Base-by-base conservation (phyloP, 352 stramenopile genomes). In the Phytopythium cucurbitacearum region DNA sequence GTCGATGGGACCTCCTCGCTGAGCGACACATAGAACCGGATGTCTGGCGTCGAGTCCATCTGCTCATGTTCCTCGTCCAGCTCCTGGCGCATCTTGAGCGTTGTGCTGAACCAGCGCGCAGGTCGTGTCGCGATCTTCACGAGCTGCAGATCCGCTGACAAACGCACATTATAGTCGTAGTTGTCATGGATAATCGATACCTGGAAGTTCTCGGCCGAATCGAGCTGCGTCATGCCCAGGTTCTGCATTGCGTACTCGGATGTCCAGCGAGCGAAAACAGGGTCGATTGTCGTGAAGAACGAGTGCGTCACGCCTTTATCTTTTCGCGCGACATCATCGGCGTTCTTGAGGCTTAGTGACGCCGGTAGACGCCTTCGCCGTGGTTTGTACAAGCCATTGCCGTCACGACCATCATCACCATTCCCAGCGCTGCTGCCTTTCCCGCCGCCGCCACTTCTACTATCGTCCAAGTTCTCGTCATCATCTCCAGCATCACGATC, bases 51-150 rank as follows among this genome's bases (percentile, higher is more conserved):
- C 0, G 60, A 57, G 54, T 93, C 82, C 80, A 91, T 89, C 42
- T 38, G 62, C 9, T 71, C 68, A 8, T 36, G 57, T 11, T 86
- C 73, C 28, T 87, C 72, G 21, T 88, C 61, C 38, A 91, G 65
- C 50, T 93, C 82, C 54, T 93, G 80, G 7, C 71, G 76, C 80
- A 91, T 91, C 59, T 93, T 93, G 40, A 93, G 56, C 43, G 82
- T 93, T 13, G 80, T 60, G 45, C 72, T 89, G 51, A 93, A 87
- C 82, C 80, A 93, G 3, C 82, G 76, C 16, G 65, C 75, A 36
- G 82, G 67, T 1, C 80, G 77, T 1, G 80, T 89, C 39, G 70
- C 75, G 38, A 87, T 52, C 40, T 82, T 85, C 10, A 73, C 69
- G 10, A 91, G 59, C 58, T 85, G 57, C 40, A 93, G 60, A 41